A percentile compares a stretch with the other conserved stretches of the same genome.
These are phyloP conservation scores for Halophytophthora batemanensis DNA, from an alignment of 352 stramenopile species.

Conservation along the genomic window DNA sequence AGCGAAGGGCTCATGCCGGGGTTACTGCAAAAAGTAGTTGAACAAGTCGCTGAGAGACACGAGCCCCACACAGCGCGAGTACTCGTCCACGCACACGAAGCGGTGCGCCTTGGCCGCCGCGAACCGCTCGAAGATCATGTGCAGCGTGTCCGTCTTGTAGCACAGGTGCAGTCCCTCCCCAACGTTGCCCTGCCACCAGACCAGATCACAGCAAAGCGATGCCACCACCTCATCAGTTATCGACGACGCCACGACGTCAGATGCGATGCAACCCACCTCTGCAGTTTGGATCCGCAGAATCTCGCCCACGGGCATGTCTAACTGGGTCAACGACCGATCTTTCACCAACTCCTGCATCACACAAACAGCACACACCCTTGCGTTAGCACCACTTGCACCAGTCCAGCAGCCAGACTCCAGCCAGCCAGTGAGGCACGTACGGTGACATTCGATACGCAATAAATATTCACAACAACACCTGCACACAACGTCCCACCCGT, in stretches of 20 bases:
- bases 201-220: constrained; percentile 4
- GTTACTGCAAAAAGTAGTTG: constrained; percentile 90
- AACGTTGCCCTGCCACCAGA: constrained; percentile 62
- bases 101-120: constrained; percentile 83
- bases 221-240: neutral
- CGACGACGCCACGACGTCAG: neutral
- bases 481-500: neutral
- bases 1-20: too few relatives aligned
- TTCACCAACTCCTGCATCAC: constrained; percentile 73
- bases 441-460: constrained; percentile 90
- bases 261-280: constrained; percentile 44
- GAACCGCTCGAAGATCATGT: constrained; percentile 90
- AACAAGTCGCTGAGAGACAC: constrained; percentile 89
- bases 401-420: too few relatives aligned
- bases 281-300: constrained; percentile 84
- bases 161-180: constrained; percentile 81
- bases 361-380: neutral
- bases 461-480: constrained; percentile 91
- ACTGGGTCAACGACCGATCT: constrained; percentile 83
- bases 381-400: neutral
- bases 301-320: constrained; percentile 87
- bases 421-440: constrained; percentile 40
- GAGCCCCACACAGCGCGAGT: constrained; percentile 75
- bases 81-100: constrained; percentile 85
- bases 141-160: constrained; percentile 87